Evolutionary conservation across 1,284 basidiomycete genomes (phyloP), one percentile per base, ranked within the genome.

Genomic region (Tetrapyrgos nigripes): DNA sequence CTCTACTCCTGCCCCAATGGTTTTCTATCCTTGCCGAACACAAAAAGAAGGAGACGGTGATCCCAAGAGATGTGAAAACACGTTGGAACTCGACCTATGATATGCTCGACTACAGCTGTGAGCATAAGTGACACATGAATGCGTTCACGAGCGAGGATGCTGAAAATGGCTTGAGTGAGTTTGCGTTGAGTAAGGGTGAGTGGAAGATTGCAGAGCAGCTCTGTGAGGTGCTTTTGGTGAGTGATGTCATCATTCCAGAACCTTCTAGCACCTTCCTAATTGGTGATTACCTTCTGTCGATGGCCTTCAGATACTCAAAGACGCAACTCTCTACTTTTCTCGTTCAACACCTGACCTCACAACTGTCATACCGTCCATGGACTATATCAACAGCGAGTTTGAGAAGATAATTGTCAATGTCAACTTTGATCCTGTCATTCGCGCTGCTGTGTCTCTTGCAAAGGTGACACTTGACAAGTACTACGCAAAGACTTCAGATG

Each of bases 1-100:
- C 74, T 2, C 58, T 65, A 10, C 57, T 73, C 3, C 66, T 76
- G 0, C 76, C 73, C 0, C 57, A 52, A 0, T 77, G 76, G 75
- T 40, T 64, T 1, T 19, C 37, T 1, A 49, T 57, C 4, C 44
- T 73, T 3, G 35, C 60, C 13, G 61, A 67, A 3, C 44, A 63
- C 17, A 51, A 62, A 0, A 44, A 75, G 4, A 11, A 29, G 1
- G 26, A 55, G 27, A 57, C 19, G 1, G 17, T 53, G 3, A 64
- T 68, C 33, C 53, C 66, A 3, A 58, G 59, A 1, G 54, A 65
- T 24, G 56, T 70, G 11, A n/a, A 24, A 2, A 67, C 62, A 1
- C 43, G 62, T 1, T 71, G 66, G 66, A 71, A 71, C 44, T 68
- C 57, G 1, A 58, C 62, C 0, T 58, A 60, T 3, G 43, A 61